Percentiles rank a stretch among this genome's conserved stretches.
phyloP scores from a whole-genome alignment of 2,329 filamentous ascomycete species.

The Fusarium brevicatenulatum region DNA sequence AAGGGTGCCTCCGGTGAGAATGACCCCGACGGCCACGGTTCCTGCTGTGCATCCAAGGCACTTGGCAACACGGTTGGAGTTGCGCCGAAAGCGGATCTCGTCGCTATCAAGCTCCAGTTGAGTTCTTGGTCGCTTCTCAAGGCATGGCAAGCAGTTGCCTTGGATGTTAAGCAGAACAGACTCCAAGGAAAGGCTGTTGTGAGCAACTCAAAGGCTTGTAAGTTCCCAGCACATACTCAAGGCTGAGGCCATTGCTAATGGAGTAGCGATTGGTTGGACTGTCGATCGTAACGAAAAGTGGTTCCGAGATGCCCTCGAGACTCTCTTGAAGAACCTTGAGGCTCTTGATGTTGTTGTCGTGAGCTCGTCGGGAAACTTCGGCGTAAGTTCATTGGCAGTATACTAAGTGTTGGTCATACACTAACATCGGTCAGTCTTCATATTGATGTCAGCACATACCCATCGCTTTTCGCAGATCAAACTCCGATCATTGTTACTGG shows the following conservation, averaged over 20 bases:
- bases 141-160: neutral
- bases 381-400: neutral
- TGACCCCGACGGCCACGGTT: neutral
- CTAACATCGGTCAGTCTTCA: neutral
- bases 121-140: neutral
- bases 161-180: neutral
- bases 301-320: neutral
- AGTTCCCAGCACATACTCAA: neutral
- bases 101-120: neutral
- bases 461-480: neutral
- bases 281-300: neutral
- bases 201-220: neutral
- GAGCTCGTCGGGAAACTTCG: neutral
- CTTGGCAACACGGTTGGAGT: neutral
- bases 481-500: neutral
- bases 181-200: neutral
- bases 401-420: fast-evolving
- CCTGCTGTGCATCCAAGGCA: neutral
- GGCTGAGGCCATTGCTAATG: fast-evolving
- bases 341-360: neutral
- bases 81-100: neutral
- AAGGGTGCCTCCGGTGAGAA: neutral
- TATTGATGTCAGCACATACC: neutral
- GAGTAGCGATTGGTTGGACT: neutral
- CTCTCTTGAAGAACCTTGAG: neutral